A percentile compares a stretch with the other conserved stretches of the same genome.
These are phyloP conservation scores for Crotalaria pallida DNA, from an alignment of 306 rosid species.

Conservation along the genomic window DNA sequence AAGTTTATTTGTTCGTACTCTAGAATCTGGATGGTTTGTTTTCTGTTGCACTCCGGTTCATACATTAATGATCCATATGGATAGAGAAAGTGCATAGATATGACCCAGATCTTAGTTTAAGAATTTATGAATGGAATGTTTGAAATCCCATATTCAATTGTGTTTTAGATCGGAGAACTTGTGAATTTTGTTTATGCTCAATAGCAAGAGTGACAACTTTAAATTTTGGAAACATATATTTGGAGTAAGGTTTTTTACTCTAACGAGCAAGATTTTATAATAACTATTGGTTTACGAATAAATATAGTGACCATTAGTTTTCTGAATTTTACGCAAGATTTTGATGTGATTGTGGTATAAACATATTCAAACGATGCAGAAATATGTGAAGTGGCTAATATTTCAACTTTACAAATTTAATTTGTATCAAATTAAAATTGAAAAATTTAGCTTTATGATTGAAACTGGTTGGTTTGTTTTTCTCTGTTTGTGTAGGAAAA, in stretches of 20 bases:
- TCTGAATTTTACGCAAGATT: not conserved
- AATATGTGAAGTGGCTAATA: not conserved
- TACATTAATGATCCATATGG: not conserved
- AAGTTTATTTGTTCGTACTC: not conserved
- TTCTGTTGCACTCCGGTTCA: not conserved
- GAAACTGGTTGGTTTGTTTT: not conserved
- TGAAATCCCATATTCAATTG: not conserved
- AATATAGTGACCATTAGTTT: not conserved
- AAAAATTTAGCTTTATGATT: not conserved
- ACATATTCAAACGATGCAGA: not conserved
- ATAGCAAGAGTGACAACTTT: too few species aligned
- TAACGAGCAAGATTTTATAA: too few species aligned
- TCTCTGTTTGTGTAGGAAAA: not conserved
- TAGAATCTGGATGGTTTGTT: not conserved
- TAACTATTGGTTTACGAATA: too few species aligned
- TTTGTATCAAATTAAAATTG: not conserved
- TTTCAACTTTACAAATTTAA: not conserved
- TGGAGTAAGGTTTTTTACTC: too few species aligned
- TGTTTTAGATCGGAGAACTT: not conserved
- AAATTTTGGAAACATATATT: too few species aligned
- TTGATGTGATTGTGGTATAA: not conserved
- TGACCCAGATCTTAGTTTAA: constrained; percentile 7
- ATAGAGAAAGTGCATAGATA: not conserved
- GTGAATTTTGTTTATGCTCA: too few species aligned
- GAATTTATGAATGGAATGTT: not conserved